Percentiles rank a stretch among this genome's conserved stretches.
Conservation (phyloP, 2,329 filamentous ascomycete genomes). For the Cladosporium sp. region DNA sequence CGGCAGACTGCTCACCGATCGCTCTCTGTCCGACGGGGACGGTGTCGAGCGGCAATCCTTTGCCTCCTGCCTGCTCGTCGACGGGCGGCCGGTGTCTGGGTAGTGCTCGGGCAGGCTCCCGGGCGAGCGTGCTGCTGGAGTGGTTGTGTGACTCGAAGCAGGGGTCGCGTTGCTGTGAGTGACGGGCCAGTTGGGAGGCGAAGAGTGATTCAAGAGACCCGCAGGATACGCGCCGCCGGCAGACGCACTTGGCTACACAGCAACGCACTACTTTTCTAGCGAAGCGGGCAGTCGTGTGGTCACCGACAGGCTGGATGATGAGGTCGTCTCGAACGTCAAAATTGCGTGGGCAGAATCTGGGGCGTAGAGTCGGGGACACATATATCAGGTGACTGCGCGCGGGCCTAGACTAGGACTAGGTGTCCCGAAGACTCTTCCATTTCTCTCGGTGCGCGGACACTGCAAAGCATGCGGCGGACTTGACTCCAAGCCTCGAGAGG, state of each 20-base stretch:
- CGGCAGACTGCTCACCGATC: not conserved
- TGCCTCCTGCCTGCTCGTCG: not conserved
- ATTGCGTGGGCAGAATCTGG: constrained; percentile 13
- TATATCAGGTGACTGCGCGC: constrained; percentile 5
- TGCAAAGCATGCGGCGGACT: not conserved
- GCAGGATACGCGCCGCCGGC: not conserved
- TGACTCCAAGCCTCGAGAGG: not conserved
- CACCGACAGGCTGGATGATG: constrained; percentile 4
- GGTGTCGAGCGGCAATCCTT: not conserved
- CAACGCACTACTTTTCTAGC: constrained; percentile 14
- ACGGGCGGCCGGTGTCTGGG: not conserved
- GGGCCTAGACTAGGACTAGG: not conserved
- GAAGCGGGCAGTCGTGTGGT: constrained; percentile 10
- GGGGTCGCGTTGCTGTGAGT: constrained; percentile 3
- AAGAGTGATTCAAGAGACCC: not conserved
- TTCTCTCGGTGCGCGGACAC: not conserved
- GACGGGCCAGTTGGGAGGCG: not conserved
- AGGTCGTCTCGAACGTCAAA: constrained; percentile 8
- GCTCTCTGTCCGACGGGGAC: not conserved
- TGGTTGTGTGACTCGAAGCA: not conserved
- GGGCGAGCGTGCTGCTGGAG: not conserved
- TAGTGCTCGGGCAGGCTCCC: not conserved
- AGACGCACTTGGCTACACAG: constrained; percentile 1
- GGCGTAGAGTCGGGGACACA: constrained; percentile 2
- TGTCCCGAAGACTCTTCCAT: not conserved